Base-by-base conservation (phyloP, 768 basidiomycete genomes). In the Thelephora ganbajun region DNA sequence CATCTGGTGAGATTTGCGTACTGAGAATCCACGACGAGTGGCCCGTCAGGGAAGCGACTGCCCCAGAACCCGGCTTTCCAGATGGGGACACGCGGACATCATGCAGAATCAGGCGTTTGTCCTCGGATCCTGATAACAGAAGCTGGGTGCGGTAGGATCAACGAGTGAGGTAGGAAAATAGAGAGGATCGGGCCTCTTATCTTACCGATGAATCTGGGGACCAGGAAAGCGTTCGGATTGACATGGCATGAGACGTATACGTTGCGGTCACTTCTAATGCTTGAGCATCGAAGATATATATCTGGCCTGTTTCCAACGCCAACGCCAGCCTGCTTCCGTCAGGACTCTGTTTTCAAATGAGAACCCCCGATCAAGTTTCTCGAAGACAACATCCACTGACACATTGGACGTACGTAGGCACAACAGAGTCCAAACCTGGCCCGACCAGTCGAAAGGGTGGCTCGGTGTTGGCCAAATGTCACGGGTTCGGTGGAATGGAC, bases 21-120 rank as follows among this genome's bases (percentile, higher is more conserved):
- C 79, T 82, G 34, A 97, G 71, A 2, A 90, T 87, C 91, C 93
- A 94, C 9, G 90, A 92, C 0, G 86, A 74, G 61, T 97, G 92
- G 0, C 92, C 92, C 5, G 77, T 75, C 53, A 97, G 69, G 9
- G 88, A 80, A 12, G 92, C 88, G 16, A 93, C 88, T 1, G 83
- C 81, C 35, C 85, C 83, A 16, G 75, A 73, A 5, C 88, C 81
- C 39, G 69, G 67, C 49, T 71, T 73, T 14, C 75, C 69, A 4
- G 76, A 70, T 5, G 73, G 55, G 1, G 80, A 69, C n/a, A 74
- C 70, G 48, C 92, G 80, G 13, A 92, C 85, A 59, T 97, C 92
- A 61, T 94, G 89, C 43, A 94, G 64, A 46, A 90, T 80, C 50
- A 97, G 80, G 14, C 87, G 78, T 61, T 89, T 90, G 64, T 94